These are phyloP conservation scores for Sphaerulina musiva DNA, from an alignment of 2,329 filamentous ascomycete species.

Conservation along the genomic window DNA sequence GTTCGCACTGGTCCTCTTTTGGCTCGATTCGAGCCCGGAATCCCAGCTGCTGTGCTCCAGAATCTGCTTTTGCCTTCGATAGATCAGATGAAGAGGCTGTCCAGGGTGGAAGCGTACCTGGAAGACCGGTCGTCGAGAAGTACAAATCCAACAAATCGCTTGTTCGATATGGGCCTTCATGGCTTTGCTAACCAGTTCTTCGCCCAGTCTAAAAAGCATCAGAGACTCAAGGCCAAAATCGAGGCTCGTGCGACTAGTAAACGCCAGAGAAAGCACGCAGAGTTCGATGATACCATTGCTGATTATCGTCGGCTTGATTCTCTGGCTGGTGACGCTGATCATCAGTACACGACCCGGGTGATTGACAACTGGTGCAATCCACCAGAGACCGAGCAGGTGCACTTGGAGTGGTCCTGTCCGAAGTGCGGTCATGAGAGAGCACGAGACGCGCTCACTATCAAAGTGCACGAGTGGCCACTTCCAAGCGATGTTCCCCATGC, in stretches of 20 bases:
- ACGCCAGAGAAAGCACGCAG: conserved; percentile 15
- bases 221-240: not conserved
- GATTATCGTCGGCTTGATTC: conserved; percentile 35
- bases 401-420: conserved; percentile 34
- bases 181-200: conserved; percentile 44
- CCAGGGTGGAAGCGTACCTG: conserved; percentile 47
- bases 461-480: conserved; percentile 47
- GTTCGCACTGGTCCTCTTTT: conserved; percentile 44
- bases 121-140: conserved; percentile 20
- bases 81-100: conserved; percentile 47
- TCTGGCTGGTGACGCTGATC: not conserved
- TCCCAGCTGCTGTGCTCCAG: conserved; percentile 48
- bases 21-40: conserved; percentile 46
- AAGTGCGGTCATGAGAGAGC: conserved; percentile 39
- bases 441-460: conserved; percentile 40
- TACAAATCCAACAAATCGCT: not conserved
- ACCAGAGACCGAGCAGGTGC: conserved; percentile 30
- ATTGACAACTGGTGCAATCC: conserved; percentile 18
- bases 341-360: conserved; percentile 11
- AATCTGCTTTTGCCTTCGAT: conserved; percentile 46
- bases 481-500: conserved; percentile 35
- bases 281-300: conserved; percentile 36
- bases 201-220: conserved; percentile 24
- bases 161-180: not conserved
- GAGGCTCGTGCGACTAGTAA: conserved; percentile 3